Percentiles rank a stretch among this genome's conserved stretches.
These are phyloP conservation scores for Fomitopsis pulvina DNA, from an alignment of 768 basidiomycete species.

Conservation along the genomic window DNA sequence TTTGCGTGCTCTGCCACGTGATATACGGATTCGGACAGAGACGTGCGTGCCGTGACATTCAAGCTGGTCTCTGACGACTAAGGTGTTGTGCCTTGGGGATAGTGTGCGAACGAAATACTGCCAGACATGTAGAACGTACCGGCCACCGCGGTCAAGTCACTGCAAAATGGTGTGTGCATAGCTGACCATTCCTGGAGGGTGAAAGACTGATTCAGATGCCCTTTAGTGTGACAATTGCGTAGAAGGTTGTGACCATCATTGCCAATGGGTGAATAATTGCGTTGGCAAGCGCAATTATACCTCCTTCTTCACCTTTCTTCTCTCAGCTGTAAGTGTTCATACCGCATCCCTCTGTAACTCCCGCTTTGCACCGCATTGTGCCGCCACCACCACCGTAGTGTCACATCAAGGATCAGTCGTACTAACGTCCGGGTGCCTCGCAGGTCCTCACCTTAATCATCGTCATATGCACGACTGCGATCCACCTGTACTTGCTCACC, in stretches of 20 bases:
- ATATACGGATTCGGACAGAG: slow-evolving; percentile 62
- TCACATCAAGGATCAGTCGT: slow-evolving; percentile 8
- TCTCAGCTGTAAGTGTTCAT: slow-evolving; percentile 58
- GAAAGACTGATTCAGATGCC: background rate
- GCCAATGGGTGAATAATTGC: slow-evolving; percentile 92
- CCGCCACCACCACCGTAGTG: slow-evolving; percentile 5
- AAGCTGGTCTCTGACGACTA: slow-evolving; percentile 1
- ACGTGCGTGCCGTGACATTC: slow-evolving; percentile 1
- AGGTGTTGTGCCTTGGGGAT: too few relatives aligned
- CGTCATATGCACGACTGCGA: slow-evolving; percentile 74
- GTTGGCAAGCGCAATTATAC: slow-evolving; percentile 94
- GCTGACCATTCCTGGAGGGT: background rate
- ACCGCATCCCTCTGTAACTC: slow-evolving; percentile 2
- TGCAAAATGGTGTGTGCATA: slow-evolving; percentile 75
- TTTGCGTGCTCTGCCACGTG: slow-evolving; percentile 63
- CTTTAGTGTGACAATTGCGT: slow-evolving; percentile 93
- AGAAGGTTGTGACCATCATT: slow-evolving; percentile 91
- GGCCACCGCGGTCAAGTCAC: slow-evolving; percentile 91
- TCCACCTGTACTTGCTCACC: slow-evolving; percentile 72
- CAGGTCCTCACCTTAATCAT: slow-evolving; percentile 72
- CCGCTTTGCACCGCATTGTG: background rate
- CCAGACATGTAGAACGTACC: slow-evolving; percentile 85
- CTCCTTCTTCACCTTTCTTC: slow-evolving; percentile 82
- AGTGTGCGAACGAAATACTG: slow-evolving; percentile 94
- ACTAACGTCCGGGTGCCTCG: slow-evolving; percentile 7